Evolutionary conservation across 768 basidiomycete genomes (phyloP), one percentile per base, ranked within the genome.

Genomic region (Leucocoprinus birnbaumii): DNA sequence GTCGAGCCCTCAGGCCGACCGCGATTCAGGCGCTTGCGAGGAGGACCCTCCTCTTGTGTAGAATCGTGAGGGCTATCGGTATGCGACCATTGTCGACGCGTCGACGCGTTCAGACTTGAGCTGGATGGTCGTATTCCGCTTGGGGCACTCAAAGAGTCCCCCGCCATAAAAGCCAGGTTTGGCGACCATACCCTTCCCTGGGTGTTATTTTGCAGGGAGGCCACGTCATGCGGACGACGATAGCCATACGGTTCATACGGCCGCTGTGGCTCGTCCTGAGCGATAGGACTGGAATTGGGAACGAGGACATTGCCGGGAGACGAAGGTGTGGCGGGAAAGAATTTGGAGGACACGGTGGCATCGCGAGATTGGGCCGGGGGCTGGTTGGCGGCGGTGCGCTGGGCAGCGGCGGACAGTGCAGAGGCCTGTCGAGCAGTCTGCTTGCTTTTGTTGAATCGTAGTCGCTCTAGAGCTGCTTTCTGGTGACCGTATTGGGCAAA

Each of bases 281-380:
- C 61, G 34, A 78, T 63, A 27, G 89, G 87, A 59, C 87, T 91
- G 51, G 91, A 91, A 70, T 77, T 86, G 46, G 89, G 89, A 21
- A 89, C 89, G 51, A 91, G 83, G 48, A 91, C 70, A 53, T 72
- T 81, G 65, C 80, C 82, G 42, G 74, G 71, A 25, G 79, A 66
- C 9, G 79, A 71, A 7, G 83, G 61, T 57, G 76, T 63, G 67
- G 68, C 40, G 63, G 76, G 62, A 73, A 78, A 79, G 79, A 83
- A 88, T 56, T 81, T 83, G 54, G 85, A 83, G 68, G 79, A 64
- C 37, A 82, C 69, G n/a, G 85, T 87, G 42, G 80, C 87, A 74
- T 91, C 89, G 62, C 89, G 81, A 57, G 87, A 88, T 73, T 91
- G 89, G 35, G 79, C 44, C 7, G 86, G 85, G 56, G 78, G 83